Evolutionary conservation across 2,329 filamentous ascomycete species (phyloP).

Genomic region (Alternaria incomplexa): DNA sequence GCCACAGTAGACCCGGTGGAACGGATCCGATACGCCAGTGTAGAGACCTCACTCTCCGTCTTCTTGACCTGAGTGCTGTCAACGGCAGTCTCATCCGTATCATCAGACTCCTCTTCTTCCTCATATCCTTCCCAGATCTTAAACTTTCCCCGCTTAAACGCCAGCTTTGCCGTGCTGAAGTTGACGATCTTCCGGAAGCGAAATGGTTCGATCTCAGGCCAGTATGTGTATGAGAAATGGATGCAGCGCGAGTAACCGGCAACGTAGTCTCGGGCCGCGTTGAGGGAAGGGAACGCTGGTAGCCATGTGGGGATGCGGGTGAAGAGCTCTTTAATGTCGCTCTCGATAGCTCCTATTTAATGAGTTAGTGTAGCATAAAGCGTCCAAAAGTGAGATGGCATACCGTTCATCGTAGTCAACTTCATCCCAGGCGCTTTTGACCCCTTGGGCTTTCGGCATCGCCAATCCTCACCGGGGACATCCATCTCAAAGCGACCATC

Average conservation of each 20-base stretch:
- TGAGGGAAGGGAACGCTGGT: not conserved
- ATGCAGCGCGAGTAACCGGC: not conserved
- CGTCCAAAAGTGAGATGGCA: not conserved
- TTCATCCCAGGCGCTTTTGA: not conserved
- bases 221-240: not conserved
- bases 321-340: not conserved
- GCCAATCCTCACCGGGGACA: not conserved
- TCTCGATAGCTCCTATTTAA: not conserved
- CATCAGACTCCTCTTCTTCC: not conserved
- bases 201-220: not conserved
- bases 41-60: not conserved
- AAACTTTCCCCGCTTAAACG: not conserved
- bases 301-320: not conserved
- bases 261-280: not conserved
- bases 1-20: not conserved
- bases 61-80: not conserved
- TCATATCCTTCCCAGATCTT: not conserved
- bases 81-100: not conserved
- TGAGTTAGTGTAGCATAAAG: not conserved
- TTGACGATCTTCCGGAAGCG: not conserved
- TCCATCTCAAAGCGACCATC: constrained; percentile 3
- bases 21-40: not conserved
- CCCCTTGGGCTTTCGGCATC: not conserved
- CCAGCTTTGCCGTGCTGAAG: not conserved
- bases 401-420: not conserved